Evolutionary conservation across 352 stramenopile genomes (phyloP).

Genomic region (Phytophthora pluvialis): DNA sequence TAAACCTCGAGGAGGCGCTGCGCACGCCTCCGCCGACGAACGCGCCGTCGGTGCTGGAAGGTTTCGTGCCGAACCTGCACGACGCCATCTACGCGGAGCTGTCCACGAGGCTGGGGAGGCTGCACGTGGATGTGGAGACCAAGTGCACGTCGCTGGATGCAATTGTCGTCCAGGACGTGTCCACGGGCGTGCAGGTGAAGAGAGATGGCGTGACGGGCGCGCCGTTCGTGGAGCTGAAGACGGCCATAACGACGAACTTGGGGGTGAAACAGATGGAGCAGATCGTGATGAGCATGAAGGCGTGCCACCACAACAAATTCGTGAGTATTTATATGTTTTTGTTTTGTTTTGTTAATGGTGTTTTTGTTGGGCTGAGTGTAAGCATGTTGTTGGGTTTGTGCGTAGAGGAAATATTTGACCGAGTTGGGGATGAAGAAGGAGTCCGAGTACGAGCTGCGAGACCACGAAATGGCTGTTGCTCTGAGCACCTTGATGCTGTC

Average conservation of each 20-base stretch:
- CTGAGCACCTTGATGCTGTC: slow-evolving; percentile 27
- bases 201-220: slow-evolving; percentile 12
- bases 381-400: background rate
- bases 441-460: slow-evolving; percentile 15
- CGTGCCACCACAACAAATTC: slow-evolving; percentile 16
- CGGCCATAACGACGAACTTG: slow-evolving; percentile 5
- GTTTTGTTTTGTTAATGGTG: slow-evolving; percentile 1
- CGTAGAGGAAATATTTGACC: slow-evolving; percentile 28
- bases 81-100: slow-evolving; percentile 31
- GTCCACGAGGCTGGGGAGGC: slow-evolving; percentile 5
- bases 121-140: slow-evolving; percentile 19
- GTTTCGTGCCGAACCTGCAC: slow-evolving; percentile 26
- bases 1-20: slow-evolving; percentile 30
- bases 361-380: background rate
- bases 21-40: slow-evolving; percentile 18
- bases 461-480: slow-evolving; percentile 13
- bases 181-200: slow-evolving; percentile 13
- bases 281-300: slow-evolving; percentile 12
- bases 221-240: slow-evolving; percentile 28
- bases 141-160: background rate
- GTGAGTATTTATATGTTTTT: slow-evolving; percentile 18
- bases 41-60: slow-evolving; percentile 6
- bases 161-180: slow-evolving; percentile 1
- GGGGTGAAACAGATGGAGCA: slow-evolving; percentile 1
- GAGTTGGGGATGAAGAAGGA: slow-evolving; percentile 34